Percentiles rank a stretch among this genome's conserved stretches.
phyloP scores from a whole-genome alignment of 2,329 filamentous ascomycete genomes.

The Botrytis pseudocinerea region DNA sequence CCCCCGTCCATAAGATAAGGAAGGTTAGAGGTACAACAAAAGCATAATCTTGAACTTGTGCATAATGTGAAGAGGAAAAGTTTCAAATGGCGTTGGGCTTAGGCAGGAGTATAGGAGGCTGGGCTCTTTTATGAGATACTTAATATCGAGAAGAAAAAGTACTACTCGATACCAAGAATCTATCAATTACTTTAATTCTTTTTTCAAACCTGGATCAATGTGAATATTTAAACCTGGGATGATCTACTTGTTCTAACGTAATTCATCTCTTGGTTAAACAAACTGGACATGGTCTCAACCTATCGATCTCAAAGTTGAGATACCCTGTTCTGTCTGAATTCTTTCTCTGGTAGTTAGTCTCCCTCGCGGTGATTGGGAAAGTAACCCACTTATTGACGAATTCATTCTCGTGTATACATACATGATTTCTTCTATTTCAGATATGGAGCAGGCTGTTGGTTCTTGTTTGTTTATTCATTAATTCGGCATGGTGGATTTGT shows the following conservation, averaged over 20 bases:
- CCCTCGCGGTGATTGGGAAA: not conserved
- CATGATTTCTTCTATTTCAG: no score
- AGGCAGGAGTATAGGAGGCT: slow-evolving; percentile 3
- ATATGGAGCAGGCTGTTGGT: no score
- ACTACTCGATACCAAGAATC: not conserved
- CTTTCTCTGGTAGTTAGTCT: not conserved
- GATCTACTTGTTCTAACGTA: not conserved
- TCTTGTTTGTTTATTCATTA: no score
- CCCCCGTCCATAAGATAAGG: not conserved
- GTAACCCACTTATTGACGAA: not conserved
- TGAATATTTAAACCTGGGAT: not conserved
- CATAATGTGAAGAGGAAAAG: slow-evolving; percentile 1
- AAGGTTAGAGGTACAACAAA: not conserved
- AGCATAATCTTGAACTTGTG: slow-evolving; percentile 1
- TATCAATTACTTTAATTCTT: not conserved
- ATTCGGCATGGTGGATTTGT: no score
- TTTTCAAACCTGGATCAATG: not conserved
- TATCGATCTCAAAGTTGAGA: not conserved
- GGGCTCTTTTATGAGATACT: not conserved
- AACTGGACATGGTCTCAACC: not conserved
- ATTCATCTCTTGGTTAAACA: not conserved
- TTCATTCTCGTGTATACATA: not conserved
- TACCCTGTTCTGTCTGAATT: not conserved
- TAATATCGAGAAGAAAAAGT: not conserved
- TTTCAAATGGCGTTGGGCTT: not conserved